Percentiles rank a stretch among this genome's conserved stretches.
Evolutionary conservation across 371 early-diverging fungal species (phyloP).

Genomic region (Nosema muscidifuracis): DNA sequence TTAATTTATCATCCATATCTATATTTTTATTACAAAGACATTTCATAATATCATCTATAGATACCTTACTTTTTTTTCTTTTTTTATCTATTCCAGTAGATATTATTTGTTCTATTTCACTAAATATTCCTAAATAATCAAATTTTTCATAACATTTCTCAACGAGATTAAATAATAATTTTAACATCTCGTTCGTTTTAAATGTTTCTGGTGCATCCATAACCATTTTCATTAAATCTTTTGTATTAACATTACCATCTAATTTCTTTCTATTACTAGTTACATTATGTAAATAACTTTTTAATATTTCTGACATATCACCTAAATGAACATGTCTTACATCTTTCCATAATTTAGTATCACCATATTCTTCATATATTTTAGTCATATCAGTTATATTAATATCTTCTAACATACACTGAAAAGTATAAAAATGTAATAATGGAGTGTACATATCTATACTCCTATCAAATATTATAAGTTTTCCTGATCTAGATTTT

Average conservation of each 20-base stretch:
- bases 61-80: conserved; percentile 40
- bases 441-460: conserved; percentile 60
- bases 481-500: conserved; percentile 9
- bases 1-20: conserved; percentile 49
- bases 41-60: conserved; percentile 43
- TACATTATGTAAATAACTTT: conserved; percentile 43
- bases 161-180: conserved; percentile 41
- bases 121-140: conserved; percentile 36
- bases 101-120: conserved; percentile 55
- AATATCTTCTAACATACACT: conserved; percentile 47
- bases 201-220: conserved; percentile 60
- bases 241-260: conserved; percentile 46
- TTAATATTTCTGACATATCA: conserved; percentile 55
- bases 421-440: conserved; percentile 61
- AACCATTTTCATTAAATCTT: conserved; percentile 56
- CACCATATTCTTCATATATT: conserved; percentile 31
- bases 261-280: conserved; percentile 39
- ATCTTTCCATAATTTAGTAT: conserved; percentile 49
- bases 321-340: conserved; percentile 59
- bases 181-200: conserved; percentile 53
- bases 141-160: conserved; percentile 53
- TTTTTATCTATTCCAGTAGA: conserved; percentile 50
- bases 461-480: conserved; percentile 58
- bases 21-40: conserved; percentile 34
- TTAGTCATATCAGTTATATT: conserved; percentile 31